Percentiles rank a stretch among this genome's conserved stretches.
These are phyloP conservation scores for Cutaneotrichosporon dermatis DNA, from an alignment of 1,284 basidiomycete genomes.

Conservation along the genomic window DNA sequence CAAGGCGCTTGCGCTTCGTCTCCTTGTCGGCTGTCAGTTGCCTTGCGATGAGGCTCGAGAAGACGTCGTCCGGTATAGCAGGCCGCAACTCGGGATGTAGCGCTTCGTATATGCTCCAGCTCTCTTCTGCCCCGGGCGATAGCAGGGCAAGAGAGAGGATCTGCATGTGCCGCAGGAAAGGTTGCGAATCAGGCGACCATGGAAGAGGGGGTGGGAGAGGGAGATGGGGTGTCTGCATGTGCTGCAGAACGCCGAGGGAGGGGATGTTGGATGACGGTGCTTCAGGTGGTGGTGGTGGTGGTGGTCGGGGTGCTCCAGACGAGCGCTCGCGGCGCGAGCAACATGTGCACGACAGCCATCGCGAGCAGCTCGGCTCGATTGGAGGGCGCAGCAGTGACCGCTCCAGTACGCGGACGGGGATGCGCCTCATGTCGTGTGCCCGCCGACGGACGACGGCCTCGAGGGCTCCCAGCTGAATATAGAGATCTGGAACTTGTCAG, in stretches of 20 bases:
- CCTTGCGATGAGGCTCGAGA: conserved; percentile 27
- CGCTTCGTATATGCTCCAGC: conserved; percentile 32
- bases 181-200: conserved; percentile 41
- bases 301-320: background rate
- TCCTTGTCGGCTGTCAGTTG: conserved; percentile 20
- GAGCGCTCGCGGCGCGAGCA: conserved; percentile 11
- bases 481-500: too few species aligned
- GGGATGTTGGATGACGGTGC: conserved; percentile 2
- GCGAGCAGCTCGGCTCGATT: conserved; percentile 35
- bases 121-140: conserved; percentile 24
- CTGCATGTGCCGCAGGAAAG: conserved; percentile 40
- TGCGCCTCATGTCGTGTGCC: conserved; percentile 1
- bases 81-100: conserved; percentile 31
- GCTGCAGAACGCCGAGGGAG: conserved; percentile 13
- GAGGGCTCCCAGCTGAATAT: too few species aligned
- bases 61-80: conserved; percentile 38
- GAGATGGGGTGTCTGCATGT: conserved; percentile 27
- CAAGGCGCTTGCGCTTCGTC: conserved; percentile 13
- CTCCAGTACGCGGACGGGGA: background rate
- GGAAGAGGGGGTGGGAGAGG: conserved; percentile 41
- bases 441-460: background rate
- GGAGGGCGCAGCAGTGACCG: conserved; percentile 14
- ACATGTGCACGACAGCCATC: conserved; percentile 39
- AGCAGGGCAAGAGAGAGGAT: conserved; percentile 31
- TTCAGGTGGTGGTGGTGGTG: background rate